Conservation (phyloP, 371 early-diverging fungal genomes). For the Haplosporangium sp. region DNA sequence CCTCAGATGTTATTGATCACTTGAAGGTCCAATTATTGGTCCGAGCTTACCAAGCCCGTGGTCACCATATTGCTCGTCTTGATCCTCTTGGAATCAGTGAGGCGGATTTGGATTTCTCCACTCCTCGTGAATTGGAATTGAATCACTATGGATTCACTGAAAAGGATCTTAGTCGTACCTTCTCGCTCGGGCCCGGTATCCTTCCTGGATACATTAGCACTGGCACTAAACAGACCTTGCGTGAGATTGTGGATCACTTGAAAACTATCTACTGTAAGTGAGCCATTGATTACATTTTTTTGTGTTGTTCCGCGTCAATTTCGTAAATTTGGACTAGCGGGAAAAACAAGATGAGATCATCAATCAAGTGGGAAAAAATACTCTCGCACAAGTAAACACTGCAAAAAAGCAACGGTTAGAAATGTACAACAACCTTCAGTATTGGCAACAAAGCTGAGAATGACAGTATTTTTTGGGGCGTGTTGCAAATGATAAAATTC, state of each 20-base stretch:
- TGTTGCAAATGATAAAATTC: too few species aligned
- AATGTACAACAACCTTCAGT: too few species aligned
- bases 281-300: background rate
- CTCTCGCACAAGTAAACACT: too few species aligned
- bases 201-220: constrained; percentile 88
- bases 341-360: too few species aligned
- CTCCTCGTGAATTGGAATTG: constrained; percentile 88
- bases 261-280: constrained; percentile 88
- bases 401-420: too few species aligned
- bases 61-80: constrained; percentile 94
- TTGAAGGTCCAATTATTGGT: constrained; percentile 98
- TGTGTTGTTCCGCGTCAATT: too few species aligned
- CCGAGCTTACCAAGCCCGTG: constrained; percentile 97
- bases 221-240: constrained; percentile 77
- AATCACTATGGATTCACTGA: constrained; percentile 95
- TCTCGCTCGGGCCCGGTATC: constrained; percentile 95
- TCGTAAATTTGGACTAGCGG: too few species aligned
- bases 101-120: constrained; percentile 66
- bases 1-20: constrained; percentile 90
- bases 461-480: too few species aligned
- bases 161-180: constrained; percentile 89
- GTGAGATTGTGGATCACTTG: constrained; percentile 88
- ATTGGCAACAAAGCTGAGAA: too few species aligned
- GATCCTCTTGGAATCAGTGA: constrained; percentile 92
- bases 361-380: too few species aligned